Percentiles rank a stretch among this genome's conserved stretches.
These are phyloP conservation scores for Hymenoscyphus repandus DNA, from an alignment of 2,329 filamentous ascomycete species.

Conservation along the genomic window DNA sequence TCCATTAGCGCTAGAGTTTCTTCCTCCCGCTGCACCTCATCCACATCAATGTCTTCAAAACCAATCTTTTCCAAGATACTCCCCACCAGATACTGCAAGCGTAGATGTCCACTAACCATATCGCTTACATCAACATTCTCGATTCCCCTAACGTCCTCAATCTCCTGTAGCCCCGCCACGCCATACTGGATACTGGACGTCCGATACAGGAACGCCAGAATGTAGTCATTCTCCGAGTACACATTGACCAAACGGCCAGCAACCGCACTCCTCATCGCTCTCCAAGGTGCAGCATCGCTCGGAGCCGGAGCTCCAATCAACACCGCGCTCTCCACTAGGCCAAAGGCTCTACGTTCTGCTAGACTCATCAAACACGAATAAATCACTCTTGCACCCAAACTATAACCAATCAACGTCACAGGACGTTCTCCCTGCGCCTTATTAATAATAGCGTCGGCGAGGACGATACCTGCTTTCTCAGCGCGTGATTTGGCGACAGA, in stretches of 20 bases:
- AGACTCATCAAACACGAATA: constrained; percentile 75
- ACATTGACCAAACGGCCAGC: constrained; percentile 84
- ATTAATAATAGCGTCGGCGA: constrained; percentile 79
- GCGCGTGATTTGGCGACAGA: constrained; percentile 69
- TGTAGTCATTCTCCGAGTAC: constrained; percentile 80
- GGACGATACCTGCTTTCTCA: constrained; percentile 72
- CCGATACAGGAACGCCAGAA: constrained; percentile 83
- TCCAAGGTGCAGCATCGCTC: constrained; percentile 67
- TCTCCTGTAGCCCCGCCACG: constrained; percentile 74
- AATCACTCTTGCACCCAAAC: constrained; percentile 74
- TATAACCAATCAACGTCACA: constrained; percentile 77
- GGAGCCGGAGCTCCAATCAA: constrained; percentile 80
- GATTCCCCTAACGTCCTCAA: constrained; percentile 63
- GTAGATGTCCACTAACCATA: constrained; percentile 62
- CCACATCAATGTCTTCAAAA: constrained; percentile 49
- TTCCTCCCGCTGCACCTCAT: constrained; percentile 42
- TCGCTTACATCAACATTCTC: constrained; percentile 55
- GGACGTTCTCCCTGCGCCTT: constrained; percentile 76
- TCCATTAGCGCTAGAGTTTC: constrained; percentile 38
- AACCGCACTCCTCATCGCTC: constrained; percentile 71
- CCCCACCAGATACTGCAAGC: constrained; percentile 64
- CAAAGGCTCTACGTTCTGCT: constrained; percentile 66
- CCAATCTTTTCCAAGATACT: constrained; percentile 61
- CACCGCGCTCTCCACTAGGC: constrained; percentile 60
- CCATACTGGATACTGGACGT: constrained; percentile 77